A percentile compares a stretch with the other conserved stretches of the same genome.
Conservation (phyloP, 1,284 basidiomycete genomes). For the Tilletia walkeri region DNA sequence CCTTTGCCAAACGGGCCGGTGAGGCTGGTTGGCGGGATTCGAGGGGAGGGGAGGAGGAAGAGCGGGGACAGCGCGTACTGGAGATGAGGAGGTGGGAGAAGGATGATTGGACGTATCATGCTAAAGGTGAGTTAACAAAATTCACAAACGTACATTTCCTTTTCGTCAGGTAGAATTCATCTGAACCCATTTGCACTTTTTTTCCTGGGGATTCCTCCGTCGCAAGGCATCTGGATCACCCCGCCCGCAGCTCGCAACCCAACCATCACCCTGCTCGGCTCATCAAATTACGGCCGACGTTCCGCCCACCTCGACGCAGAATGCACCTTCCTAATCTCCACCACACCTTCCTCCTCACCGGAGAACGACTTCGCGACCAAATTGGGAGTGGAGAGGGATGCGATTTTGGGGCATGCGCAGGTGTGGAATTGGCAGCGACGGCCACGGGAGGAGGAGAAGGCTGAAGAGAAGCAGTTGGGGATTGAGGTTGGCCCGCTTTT, state of each 20-base stretch:
- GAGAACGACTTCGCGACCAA: slow-evolving; percentile 31
- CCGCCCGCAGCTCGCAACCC: slow-evolving; percentile 56
- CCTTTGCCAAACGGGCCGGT: slow-evolving; percentile 69
- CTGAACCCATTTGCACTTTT: not conserved
- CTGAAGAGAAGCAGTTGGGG: slow-evolving; percentile 68
- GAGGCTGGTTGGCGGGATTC: slow-evolving; percentile 59
- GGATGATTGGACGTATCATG: slow-evolving; percentile 96
- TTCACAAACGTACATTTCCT: no score
- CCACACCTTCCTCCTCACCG: slow-evolving; percentile 49
- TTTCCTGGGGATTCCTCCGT: slow-evolving; percentile 17
- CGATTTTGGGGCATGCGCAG: slow-evolving; percentile 1
- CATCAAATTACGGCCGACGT: slow-evolving; percentile 90
- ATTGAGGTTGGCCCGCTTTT: slow-evolving; percentile 26
- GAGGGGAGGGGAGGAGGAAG: slow-evolving; percentile 17
- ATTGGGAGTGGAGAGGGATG: slow-evolving; percentile 59
- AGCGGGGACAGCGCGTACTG: slow-evolving; percentile 58
- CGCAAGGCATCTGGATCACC: slow-evolving; percentile 79
- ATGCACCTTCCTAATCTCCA: slow-evolving; percentile 79
- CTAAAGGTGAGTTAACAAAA: slow-evolving; percentile 70
- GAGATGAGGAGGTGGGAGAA: slow-evolving; percentile 81
- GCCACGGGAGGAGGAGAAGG: slow-evolving; percentile 57
- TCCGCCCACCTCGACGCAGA: slow-evolving; percentile 89
- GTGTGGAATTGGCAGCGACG: slow-evolving; percentile 57
- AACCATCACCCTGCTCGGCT: slow-evolving; percentile 82
- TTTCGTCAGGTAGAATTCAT: no score